Percentiles rank a stretch among this genome's conserved stretches.
phyloP scores from a whole-genome alignment of 208 protist species.

The Trypanosoma platydactyli region DNA sequence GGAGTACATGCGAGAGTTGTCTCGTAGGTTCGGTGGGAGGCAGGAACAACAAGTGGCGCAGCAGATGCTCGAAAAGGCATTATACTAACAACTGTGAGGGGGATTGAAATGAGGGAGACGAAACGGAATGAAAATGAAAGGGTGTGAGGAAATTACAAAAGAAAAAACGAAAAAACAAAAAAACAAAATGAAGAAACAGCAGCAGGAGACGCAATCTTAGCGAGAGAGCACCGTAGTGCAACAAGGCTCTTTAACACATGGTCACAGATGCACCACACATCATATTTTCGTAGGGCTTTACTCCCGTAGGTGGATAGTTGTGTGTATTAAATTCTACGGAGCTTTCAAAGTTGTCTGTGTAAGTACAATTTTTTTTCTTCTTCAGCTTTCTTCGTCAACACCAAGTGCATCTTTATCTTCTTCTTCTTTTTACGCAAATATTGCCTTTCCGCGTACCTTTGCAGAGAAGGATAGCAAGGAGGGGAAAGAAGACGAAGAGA shows the following conservation, averaged over 20 bases:
- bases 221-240: too few species aligned
- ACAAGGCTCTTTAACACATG: not conserved
- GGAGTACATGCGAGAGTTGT: slow-evolving; percentile 42
- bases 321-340: too few species aligned
- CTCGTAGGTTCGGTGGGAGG: slow-evolving; percentile 43
- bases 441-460: too few species aligned
- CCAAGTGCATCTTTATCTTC: not conserved
- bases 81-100: slow-evolving; percentile 32
- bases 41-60: slow-evolving; percentile 29
- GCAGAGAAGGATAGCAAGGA: too few species aligned
- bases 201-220: too few species aligned
- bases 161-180: not conserved
- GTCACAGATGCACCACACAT: not conserved
- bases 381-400: too few species aligned
- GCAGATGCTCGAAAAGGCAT: slow-evolving; percentile 28
- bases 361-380: not conserved
- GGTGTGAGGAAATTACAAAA: not conserved
- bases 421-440: slow-evolving; percentile 1
- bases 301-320: too few species aligned
- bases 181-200: not conserved
- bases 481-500: too few species aligned
- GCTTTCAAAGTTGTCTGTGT: slow-evolving; percentile 3
- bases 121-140: too few species aligned
- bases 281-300: not conserved
- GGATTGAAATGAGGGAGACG: too few species aligned